phyloP scores from a whole-genome alignment of 2,329 filamentous ascomycete species.

The Aureobasidium sp. region DNA sequence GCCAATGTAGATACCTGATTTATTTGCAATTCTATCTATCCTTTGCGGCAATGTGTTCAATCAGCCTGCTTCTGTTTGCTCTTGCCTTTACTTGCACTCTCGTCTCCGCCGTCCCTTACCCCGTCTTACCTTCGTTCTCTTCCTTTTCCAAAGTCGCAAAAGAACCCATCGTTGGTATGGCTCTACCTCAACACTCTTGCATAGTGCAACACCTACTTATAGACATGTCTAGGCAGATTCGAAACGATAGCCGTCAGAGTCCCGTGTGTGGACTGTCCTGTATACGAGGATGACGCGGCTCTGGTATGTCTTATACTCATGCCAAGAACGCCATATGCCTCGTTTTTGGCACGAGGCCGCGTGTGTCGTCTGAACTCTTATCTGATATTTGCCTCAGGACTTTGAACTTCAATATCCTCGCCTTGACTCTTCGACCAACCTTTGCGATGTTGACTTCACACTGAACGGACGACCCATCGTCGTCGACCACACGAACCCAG shows the following conservation, averaged over 20 bases:
- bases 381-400: conserved; percentile 10
- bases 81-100: conserved; percentile 6
- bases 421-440: conserved; percentile 1
- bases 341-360: neutral
- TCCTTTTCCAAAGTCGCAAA: neutral
- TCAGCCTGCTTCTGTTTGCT: conserved; percentile 5
- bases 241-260: conserved; percentile 12
- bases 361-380: neutral
- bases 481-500: neutral
- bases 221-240: neutral
- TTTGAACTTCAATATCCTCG: conserved; percentile 7
- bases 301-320: conserved; percentile 12
- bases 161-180: neutral
- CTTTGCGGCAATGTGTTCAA: conserved; percentile 2
- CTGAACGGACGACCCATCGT: conserved; percentile 5
- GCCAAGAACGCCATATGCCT: conserved; percentile 7
- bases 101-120: conserved; percentile 10
- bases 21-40: conserved; percentile 2
- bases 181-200: neutral
- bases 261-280: conserved; percentile 13
- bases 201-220: neutral
- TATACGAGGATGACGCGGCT: conserved; percentile 15
- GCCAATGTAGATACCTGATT: conserved; percentile 6
- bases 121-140: conserved; percentile 6
- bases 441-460: conserved; percentile 5